Evolutionary conservation across 192 early-diverging fungal species (phyloP).

Genomic region (Haplosporangium gracile): DNA sequence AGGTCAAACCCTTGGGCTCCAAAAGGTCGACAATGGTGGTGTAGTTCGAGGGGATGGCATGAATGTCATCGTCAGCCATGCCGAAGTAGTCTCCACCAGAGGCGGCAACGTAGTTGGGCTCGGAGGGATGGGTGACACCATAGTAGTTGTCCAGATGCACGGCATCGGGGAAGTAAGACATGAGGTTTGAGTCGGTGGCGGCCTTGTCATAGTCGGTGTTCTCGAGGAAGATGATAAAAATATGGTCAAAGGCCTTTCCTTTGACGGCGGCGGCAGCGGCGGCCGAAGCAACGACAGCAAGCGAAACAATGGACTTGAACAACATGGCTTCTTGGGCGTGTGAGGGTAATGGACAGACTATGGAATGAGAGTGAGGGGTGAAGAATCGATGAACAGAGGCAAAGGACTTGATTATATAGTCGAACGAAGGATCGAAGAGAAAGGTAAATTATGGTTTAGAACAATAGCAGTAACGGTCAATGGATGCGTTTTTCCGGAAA

Average conservation of each 20-base stretch:
- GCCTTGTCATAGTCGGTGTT: constrained; percentile 43
- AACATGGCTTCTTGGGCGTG: constrained; percentile 14
- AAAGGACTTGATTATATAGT: neutral
- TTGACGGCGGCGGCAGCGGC: constrained; percentile 26
- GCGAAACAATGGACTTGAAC: constrained; percentile 39
- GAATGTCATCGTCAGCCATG: constrained; percentile 59
- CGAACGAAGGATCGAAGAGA: neutral
- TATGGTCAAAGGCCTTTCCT: constrained; percentile 44
- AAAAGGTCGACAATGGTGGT: constrained; percentile 66
- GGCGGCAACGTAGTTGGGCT: constrained; percentile 83
- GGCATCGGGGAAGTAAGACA: constrained; percentile 50
- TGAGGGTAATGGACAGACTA: neutral
- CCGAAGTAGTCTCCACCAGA: constrained; percentile 66
- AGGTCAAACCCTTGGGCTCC: constrained; percentile 68
- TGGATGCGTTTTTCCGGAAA: constrained; percentile 11
- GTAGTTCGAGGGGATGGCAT: constrained; percentile 59
- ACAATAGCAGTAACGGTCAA: neutral
- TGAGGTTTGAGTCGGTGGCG: constrained; percentile 1
- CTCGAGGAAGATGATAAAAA: constrained; percentile 53
- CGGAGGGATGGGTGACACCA: constrained; percentile 73
- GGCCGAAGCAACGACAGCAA: constrained; percentile 26
- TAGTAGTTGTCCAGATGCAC: constrained; percentile 70
- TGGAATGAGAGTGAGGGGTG: neutral
- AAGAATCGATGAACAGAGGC: neutral
- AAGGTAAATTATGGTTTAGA: neutral